These are phyloP conservation scores for Mixia osmundae DNA, from an alignment of 1,284 basidiomycete species.

Conservation along the genomic window DNA sequence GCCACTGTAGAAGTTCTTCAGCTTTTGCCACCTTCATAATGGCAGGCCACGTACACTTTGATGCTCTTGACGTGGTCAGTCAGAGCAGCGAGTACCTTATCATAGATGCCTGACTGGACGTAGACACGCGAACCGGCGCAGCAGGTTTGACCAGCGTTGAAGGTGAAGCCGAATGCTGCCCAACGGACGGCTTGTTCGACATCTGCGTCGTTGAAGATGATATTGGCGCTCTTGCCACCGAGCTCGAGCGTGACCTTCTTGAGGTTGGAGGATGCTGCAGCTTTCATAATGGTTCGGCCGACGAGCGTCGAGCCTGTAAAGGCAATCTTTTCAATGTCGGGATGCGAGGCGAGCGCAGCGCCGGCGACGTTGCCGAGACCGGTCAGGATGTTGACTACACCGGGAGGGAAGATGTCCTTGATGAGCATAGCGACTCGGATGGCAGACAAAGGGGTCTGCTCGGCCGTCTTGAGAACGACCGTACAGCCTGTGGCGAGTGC, in stretches of 20 bases:
- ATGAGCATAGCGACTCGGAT: conserved; percentile 16
- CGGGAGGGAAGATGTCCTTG: conserved; percentile 65
- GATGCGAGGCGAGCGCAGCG: conserved; percentile 29
- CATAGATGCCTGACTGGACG: conserved; percentile 53
- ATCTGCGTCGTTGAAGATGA: conserved; percentile 32
- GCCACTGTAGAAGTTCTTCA: no score
- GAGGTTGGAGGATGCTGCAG: conserved; percentile 57
- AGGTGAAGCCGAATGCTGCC: conserved; percentile 36
- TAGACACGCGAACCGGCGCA: conserved; percentile 66
- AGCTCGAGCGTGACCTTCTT: conserved; percentile 77
- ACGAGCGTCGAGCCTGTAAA: conserved; percentile 42
- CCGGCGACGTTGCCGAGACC: conserved; percentile 39
- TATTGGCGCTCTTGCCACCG: conserved; percentile 25
- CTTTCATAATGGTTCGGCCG: conserved; percentile 62
- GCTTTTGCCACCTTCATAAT: no score
- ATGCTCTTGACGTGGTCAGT: conserved; percentile 32
- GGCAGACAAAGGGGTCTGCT: conserved; percentile 68
- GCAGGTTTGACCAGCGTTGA: conserved; percentile 63
- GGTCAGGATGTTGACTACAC: conserved; percentile 54
- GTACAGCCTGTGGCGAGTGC: conserved; percentile 65
- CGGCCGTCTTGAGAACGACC: conserved; percentile 56
- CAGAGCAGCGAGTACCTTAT: conserved; percentile 39
- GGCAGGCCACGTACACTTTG: no score
- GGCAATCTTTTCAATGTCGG: conserved; percentile 32
- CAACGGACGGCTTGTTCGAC: conserved; percentile 57